Conservation (phyloP, 1,284 basidiomycete species). For the Mycosarcoma maydis region DNA sequence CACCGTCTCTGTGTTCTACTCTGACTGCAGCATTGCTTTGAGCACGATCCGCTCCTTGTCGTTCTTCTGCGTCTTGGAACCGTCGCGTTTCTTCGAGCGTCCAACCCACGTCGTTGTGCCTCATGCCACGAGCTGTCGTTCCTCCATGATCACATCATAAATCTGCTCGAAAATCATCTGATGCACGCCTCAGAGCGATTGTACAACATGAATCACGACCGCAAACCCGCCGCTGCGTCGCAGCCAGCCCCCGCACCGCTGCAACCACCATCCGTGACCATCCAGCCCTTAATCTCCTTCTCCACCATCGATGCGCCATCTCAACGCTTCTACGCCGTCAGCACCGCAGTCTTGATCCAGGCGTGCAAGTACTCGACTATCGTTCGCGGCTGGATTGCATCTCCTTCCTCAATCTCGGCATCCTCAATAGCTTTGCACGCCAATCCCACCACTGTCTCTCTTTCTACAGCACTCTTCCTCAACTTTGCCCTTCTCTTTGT, state of each 20-base stretch:
- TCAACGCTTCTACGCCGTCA: slow-evolving; percentile 71
- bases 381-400: slow-evolving; percentile 9
- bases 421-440: slow-evolving; percentile 17
- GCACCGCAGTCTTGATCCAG: slow-evolving; percentile 70
- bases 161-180: not conserved
- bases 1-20: too few relatives aligned
- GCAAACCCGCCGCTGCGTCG: slow-evolving; percentile 12
- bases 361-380: slow-evolving; percentile 62
- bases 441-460: slow-evolving; percentile 72
- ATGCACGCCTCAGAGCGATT: not conserved
- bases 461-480: slow-evolving; percentile 71
- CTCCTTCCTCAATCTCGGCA: slow-evolving; percentile 6
- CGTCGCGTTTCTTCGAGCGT: not conserved
- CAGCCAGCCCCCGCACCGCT: slow-evolving; percentile 1
- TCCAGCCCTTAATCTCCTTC: slow-evolving; percentile 65
- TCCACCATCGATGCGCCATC: slow-evolving; percentile 69
- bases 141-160: slow-evolving; percentile 3
- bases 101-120: not conserved
- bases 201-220: slow-evolving; percentile 12
- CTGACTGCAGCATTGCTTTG: too few relatives aligned
- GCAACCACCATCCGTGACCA: not conserved
- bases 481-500: slow-evolving; percentile 71
- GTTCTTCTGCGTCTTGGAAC: too few relatives aligned
- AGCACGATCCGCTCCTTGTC: too few relatives aligned
- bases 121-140: slow-evolving; percentile 1